These are phyloP conservation scores for Seiridium cupressi DNA, from an alignment of 2,329 filamentous ascomycete genomes.

Conservation along the genomic window DNA sequence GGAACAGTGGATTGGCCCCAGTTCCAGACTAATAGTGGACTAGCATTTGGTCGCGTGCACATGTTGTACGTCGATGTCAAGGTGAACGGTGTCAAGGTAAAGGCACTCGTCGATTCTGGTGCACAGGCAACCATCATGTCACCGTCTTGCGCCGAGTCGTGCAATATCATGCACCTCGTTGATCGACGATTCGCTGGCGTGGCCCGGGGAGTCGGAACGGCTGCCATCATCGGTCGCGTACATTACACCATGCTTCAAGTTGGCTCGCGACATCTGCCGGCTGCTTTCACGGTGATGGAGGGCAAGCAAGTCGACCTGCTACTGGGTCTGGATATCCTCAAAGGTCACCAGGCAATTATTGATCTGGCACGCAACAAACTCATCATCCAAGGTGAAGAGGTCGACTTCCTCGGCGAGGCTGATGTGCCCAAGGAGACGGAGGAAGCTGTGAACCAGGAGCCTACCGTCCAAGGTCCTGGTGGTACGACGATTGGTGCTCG, in stretches of 20 bases:
- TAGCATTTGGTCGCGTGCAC: constrained; percentile 90
- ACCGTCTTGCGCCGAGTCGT: constrained; percentile 83
- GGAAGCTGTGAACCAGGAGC: constrained; percentile 72
- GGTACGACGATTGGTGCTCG: constrained; percentile 86
- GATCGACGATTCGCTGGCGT: constrained; percentile 91
- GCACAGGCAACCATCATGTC: constrained; percentile 99
- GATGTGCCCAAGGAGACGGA: constrained; percentile 88
- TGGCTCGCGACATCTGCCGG: constrained; percentile 80
- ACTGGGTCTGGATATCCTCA: constrained; percentile 93
- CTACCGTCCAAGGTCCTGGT: constrained; percentile 78
- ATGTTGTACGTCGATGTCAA: constrained; percentile 96
- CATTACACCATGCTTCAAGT: constrained; percentile 96
- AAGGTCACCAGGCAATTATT: constrained; percentile 89
- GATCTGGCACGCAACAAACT: constrained; percentile 83
- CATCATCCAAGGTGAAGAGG: constrained; percentile 83
- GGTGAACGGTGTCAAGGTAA: constrained; percentile 89
- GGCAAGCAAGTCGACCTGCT: constrained; percentile 94
- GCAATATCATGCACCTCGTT: constrained; percentile 93
- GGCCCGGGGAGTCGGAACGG: constrained; percentile 90
- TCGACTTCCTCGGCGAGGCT: constrained; percentile 86
- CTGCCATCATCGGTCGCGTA: constrained; percentile 89
- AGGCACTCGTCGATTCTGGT: constrained; percentile 95
- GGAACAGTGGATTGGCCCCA: not conserved
- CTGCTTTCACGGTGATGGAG: constrained; percentile 99
- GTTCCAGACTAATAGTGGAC: not conserved